phyloP scores from a whole-genome alignment of 306 rosid genomes.

The Casuarina glauca region DNA sequence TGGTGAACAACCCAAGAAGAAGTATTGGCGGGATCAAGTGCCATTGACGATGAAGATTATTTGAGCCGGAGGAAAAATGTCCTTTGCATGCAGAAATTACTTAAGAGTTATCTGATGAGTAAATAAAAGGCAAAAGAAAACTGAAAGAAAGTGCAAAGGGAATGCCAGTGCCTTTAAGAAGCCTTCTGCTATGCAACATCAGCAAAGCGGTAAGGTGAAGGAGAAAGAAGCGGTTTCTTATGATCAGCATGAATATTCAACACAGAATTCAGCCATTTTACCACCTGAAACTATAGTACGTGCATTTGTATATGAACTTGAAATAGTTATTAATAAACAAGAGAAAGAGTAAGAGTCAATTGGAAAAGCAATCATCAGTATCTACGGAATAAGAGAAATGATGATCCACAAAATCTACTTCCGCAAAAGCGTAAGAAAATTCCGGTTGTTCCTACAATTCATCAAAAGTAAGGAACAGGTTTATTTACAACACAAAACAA shows the following conservation, averaged over 20 bases:
- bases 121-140: not conserved
- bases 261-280: not conserved
- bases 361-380: not conserved
- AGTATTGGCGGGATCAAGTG: not conserved
- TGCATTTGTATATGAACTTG: not conserved
- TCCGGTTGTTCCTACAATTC: conserved; percentile 6
- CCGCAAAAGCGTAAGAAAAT: not conserved
- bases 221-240: not conserved
- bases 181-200: not conserved
- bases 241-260: not conserved
- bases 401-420: not conserved
- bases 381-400: not conserved
- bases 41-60: not conserved
- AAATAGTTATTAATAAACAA: not conserved
- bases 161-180: not conserved
- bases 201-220: not conserved
- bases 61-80: not conserved
- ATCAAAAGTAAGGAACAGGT: conserved; percentile 13
- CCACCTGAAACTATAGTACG: not conserved
- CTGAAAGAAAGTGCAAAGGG: not conserved
- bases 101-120: not conserved
- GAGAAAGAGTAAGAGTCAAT: not conserved
- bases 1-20: not conserved
- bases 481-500: conserved; percentile 3
- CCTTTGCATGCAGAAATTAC: not conserved